Evolutionary conservation across 768 basidiomycete genomes (phyloP), one percentile per base, ranked within the genome.

Genomic region (Auriscalpium vulgare): DNA sequence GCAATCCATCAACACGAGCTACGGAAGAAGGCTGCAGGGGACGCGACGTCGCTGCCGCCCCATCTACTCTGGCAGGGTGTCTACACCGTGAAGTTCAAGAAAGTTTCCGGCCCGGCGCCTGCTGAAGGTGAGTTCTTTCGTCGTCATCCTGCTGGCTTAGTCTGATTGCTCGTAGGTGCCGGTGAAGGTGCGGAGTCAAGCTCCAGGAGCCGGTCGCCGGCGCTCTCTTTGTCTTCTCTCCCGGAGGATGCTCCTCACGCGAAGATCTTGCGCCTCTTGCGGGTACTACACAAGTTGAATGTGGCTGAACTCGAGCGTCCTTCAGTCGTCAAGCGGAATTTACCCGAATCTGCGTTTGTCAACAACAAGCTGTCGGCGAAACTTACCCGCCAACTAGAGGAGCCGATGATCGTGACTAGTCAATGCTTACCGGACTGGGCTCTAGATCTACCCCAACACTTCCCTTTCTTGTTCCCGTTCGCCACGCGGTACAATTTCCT

Each of bases 341-440:
- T 97, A 16, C 74, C 85, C 2, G 91, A 94, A 60, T 81, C 90
- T 0, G 82, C 90, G 0, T 99, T 99, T 68, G 83, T 98, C 59
- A 99, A 98, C 69, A 97, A 97, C 74, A 99, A 99, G 70, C 74
- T 99, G 29, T 93, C 93, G 2, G 97, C 97, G 10, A 99, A 99
- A 71, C 79, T 99, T n/a, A 93, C 92, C 11, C 82, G 97, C 37
- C 97, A 98, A 67, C 70, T 99, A 45, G 97, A 99, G 64, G 97
- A 99, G 67, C 91, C 93, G 0, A 97, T 98, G 93, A 97, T 99
- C 60, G 94, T 99, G 46, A 97, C 95, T 1, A 97, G 95, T 64
- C 91, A 91, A 23, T 98, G 97, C 71, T 74, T 98, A 4, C 97
- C 97, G 7, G 94, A 97, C 66, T 99, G 97, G 97, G 91, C 95